phyloP scores from a whole-genome alignment of 139 green algal genomes.

The Chlamydomonas urium region DNA sequence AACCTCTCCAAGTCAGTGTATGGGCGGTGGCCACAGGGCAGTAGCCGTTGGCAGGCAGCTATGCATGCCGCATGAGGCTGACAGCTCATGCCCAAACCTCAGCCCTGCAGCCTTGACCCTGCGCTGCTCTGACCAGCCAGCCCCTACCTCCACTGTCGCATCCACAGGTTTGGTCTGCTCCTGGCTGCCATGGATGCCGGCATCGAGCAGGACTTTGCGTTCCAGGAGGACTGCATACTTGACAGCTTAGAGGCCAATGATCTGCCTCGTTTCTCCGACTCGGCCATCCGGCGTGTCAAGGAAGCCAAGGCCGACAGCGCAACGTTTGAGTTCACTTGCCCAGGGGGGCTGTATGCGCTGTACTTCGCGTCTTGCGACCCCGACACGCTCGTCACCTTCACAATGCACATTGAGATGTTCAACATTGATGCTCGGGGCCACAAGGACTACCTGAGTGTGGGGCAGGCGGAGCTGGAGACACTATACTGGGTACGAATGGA shows the following conservation, averaged over 20 bases:
- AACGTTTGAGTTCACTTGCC: constrained; percentile 24
- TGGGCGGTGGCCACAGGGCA: too few relatives aligned
- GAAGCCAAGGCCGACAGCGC: neutral
- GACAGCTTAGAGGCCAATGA: constrained; percentile 13
- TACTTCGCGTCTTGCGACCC: constrained; percentile 89
- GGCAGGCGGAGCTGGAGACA: constrained; percentile 76
- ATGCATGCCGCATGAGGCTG: too few relatives aligned
- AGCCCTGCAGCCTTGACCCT: too few relatives aligned
- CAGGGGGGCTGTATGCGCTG: constrained; percentile 49
- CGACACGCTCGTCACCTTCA: constrained; percentile 66
- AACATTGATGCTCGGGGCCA: constrained; percentile 50
- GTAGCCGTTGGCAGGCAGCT: too few relatives aligned
- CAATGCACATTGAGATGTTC: constrained; percentile 59
- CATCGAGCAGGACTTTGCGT: constrained; percentile 24
- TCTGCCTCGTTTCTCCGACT: constrained; percentile 46
- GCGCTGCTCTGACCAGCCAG: too few relatives aligned
- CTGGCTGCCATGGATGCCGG: constrained; percentile 17
- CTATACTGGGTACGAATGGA: constrained; percentile 78
- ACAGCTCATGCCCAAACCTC: too few relatives aligned
- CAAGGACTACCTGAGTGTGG: constrained; percentile 85
- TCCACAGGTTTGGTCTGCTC: constrained; percentile 59
- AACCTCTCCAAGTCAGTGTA: too few relatives aligned
- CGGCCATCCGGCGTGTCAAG: constrained; percentile 19
- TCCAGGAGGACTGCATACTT: constrained; percentile 46
- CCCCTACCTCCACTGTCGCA: too few relatives aligned